Conservation (phyloP, 495 filamentous ascomycete species). For the Usnea hakonensis region DNA sequence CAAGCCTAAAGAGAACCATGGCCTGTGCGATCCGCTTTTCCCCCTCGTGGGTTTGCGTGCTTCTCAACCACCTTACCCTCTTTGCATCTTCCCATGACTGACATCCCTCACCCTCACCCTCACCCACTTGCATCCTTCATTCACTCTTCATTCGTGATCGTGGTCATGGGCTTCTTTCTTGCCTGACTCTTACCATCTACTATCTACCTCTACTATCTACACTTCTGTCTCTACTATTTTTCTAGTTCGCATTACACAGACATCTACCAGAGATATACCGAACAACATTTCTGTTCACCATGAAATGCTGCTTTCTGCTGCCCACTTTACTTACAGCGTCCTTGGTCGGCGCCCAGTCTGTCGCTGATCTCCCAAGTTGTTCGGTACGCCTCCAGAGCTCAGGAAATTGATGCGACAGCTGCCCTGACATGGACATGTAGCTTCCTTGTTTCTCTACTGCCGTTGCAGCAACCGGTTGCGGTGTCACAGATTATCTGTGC, state of each 20-base stretch:
- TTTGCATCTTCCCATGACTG: no score
- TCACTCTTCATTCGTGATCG: neutral
- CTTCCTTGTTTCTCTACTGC: constrained; percentile 15
- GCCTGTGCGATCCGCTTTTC: neutral
- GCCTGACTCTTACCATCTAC: neutral
- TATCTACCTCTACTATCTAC: no score
- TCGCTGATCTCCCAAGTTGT: constrained; percentile 18
- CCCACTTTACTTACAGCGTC: neutral
- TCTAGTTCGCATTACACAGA: neutral
- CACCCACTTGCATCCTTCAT: neutral
- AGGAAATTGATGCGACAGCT: neutral
- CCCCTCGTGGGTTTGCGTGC: neutral
- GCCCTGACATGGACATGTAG: constrained; percentile 10
- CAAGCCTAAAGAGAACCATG: no score
- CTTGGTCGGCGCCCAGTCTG: constrained; percentile 4
- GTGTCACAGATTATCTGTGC: constrained; percentile 15
- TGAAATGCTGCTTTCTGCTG: neutral
- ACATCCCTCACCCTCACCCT: no score
- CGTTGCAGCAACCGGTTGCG: constrained; percentile 9
- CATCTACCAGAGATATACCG: neutral
- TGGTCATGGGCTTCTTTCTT: neutral
- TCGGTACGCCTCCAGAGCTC: constrained; percentile 7
- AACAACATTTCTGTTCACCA: neutral
- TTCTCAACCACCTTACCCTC: neutral
- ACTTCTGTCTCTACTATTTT: neutral